Evolutionary conservation across 139 green algal genomes (phyloP).

Genomic region (Mesotaenium endlicherianum): DNA sequence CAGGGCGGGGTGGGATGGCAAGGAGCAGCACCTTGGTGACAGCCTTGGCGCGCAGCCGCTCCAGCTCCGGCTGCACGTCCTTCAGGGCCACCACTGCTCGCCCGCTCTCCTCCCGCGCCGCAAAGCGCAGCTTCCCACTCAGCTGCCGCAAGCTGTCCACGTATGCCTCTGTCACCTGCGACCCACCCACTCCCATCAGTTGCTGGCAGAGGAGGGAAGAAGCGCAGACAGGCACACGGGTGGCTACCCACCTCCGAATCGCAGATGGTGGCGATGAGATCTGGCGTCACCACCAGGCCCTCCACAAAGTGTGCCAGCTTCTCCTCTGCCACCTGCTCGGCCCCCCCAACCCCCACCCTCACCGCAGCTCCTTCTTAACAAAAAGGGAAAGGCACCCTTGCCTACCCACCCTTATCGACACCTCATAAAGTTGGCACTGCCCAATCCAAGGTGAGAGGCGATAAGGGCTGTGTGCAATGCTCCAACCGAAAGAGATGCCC

Average conservation of each 20-base stretch:
- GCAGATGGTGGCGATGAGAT: conserved; percentile 78
- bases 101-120: conserved; percentile 55
- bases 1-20: not conserved
- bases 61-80: conserved; percentile 85
- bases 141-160: conserved; percentile 68
- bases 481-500: not conserved
- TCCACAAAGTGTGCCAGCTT: conserved; percentile 81
- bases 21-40: conserved; percentile 56
- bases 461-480: not conserved
- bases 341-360: not conserved
- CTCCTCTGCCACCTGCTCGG: conserved; percentile 30
- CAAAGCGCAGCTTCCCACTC: conserved; percentile 75
- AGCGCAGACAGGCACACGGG: not conserved
- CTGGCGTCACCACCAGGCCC: conserved; percentile 73
- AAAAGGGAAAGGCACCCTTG: no score
- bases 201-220: not conserved
- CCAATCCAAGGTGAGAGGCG: not conserved
- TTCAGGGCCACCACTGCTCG: conserved; percentile 51
- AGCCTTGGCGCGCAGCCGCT: conserved; percentile 79
- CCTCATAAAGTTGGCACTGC: not conserved
- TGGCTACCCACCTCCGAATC: conserved; percentile 62
- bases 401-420: not conserved
- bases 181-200: not conserved
- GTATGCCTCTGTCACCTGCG: conserved; percentile 71
- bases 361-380: not conserved